phyloP scores from a whole-genome alignment of 768 basidiomycete genomes.

The Nidula microcarpa region DNA sequence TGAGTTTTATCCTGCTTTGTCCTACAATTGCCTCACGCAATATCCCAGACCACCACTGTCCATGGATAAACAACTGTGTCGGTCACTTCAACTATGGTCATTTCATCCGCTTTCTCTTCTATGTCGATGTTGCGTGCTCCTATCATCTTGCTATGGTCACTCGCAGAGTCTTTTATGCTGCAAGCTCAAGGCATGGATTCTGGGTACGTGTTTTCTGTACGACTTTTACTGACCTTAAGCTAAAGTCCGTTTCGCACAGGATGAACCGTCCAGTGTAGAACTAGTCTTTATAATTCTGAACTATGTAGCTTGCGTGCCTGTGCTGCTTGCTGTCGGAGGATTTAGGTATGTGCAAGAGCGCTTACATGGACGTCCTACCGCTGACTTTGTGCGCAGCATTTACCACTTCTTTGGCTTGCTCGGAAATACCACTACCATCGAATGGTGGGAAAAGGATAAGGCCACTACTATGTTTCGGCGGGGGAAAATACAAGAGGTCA shows the following conservation, averaged over 20 bases:
- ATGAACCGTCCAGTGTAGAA: constrained; percentile 63
- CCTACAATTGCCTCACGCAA: constrained; percentile 4
- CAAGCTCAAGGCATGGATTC: constrained; percentile 19
- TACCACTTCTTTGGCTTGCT: constrained; percentile 82
- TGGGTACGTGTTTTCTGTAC: background rate
- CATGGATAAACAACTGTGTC: constrained; percentile 94
- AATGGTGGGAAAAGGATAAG: constrained; percentile 97
- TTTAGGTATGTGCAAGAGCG: constrained; percentile 62
- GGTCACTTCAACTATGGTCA: constrained; percentile 89
- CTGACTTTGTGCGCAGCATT: constrained; percentile 40
- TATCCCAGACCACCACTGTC: constrained; percentile 78
- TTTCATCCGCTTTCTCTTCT: constrained; percentile 90
- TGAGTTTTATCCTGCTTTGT: constrained; percentile 22
- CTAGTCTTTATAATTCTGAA: constrained; percentile 87
- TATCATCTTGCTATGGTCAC: constrained; percentile 89
- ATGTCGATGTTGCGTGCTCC: constrained; percentile 83
- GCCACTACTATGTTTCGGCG: constrained; percentile 79
- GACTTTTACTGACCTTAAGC: background rate
- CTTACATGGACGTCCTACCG: background rate
- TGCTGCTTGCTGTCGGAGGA: constrained; percentile 80
- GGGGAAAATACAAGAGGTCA: constrained; percentile 81
- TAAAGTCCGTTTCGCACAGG: constrained; percentile 32
- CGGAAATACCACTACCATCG: constrained; percentile 91
- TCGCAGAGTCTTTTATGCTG: constrained; percentile 53
- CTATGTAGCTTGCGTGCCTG: constrained; percentile 81